Evolutionary conservation across 257 asterid genomes (phyloP), one percentile per base, ranked within the genome.

Genomic region (Scutellaria galericulata): DNA sequence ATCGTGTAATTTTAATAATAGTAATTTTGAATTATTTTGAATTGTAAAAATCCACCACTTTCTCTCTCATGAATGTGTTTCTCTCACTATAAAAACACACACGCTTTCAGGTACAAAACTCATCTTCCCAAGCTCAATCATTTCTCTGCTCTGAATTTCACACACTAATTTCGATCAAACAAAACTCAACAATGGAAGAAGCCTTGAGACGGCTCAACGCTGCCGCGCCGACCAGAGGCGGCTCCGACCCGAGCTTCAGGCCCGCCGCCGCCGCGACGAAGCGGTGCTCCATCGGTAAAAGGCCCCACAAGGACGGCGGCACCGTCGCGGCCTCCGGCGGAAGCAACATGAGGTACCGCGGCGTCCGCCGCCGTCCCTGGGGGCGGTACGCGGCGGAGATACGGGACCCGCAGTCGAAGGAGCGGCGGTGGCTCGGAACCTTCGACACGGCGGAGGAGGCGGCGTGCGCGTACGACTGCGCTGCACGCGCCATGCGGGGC

Each of bases 281-380:
- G 77, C 88, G 87, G 2, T 65, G 86, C 75, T 0, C 86, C 64
- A 22, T 83, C 37, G 73, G 74, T 84, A 89, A 84, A 78, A 75
- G 89, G 62, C 46, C 91, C 39, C 80, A 78, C 4, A 88, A 83
- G 60, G 92, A 86, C 45, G 71, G 54, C 24, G 24, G 69, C 73
- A 18, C 72, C 7, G 15, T 72, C 69, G 20, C 68, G 7, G 24
- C 78, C 50, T 4, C 80, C 6, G 48, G 59, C 9, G 79, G 70
- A 7, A 74, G 63, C 44, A 78, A 78, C 70, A 79, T 86, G 77
- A 73, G 96, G 7, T 90, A 93, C 81, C 89, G 98, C 0, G 97
- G 98, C 1, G 98, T 93, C 0, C 93, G 98, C 24, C 94, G 98
- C 63, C 97, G 98, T 2, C 98, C 98, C 0, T 93, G 98, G 98